Conservation (phyloP, 2,329 filamentous ascomycete species). For the Calonectria hawksworthii region DNA sequence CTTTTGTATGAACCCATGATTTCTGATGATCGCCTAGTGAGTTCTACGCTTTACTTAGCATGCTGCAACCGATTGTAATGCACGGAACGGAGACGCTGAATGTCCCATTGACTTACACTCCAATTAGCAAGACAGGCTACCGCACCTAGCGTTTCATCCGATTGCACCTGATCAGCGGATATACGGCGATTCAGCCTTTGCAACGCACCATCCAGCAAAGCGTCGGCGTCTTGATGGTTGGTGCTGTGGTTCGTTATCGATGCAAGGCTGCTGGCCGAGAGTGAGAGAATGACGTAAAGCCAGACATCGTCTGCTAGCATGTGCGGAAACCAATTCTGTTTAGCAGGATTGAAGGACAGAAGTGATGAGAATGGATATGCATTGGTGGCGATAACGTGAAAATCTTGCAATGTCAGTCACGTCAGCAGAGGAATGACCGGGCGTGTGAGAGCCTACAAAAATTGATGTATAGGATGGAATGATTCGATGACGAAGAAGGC, state of each 20-base stretch:
- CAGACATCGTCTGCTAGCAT: background rate
- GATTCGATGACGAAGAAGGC: background rate
- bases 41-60: background rate
- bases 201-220: background rate
- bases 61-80: background rate
- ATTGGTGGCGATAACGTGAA: background rate
- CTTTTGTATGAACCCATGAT: background rate
- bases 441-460: background rate
- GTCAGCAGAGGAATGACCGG: background rate
- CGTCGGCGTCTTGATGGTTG: background rate
- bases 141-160: background rate
- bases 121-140: background rate
- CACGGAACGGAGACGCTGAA: background rate
- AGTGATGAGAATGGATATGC: background rate
- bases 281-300: background rate
- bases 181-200: background rate
- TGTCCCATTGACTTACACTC: background rate
- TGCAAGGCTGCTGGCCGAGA: background rate
- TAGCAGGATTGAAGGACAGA: background rate
- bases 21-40: background rate
- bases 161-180: background rate
- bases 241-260: background rate
- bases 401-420: background rate
- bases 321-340: background rate
- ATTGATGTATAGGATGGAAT: background rate